These are phyloP conservation scores for Pyracantha coccinea DNA, from an alignment of 331 rosid genomes.

Conservation along the genomic window DNA sequence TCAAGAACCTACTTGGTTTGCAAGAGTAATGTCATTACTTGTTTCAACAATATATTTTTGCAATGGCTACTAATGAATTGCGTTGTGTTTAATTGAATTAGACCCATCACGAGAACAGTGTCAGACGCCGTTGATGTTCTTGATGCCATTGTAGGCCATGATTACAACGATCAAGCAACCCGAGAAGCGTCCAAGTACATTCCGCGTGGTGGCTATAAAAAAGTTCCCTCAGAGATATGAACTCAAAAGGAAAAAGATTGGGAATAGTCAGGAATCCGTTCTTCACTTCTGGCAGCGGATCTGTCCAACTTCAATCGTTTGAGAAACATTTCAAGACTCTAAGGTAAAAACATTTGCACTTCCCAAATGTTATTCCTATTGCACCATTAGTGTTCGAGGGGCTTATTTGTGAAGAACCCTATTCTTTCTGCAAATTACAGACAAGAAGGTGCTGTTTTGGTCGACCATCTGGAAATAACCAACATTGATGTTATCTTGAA, in stretches of 20 bases:
- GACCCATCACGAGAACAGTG: conserved; percentile 31
- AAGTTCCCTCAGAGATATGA: conserved; percentile 11
- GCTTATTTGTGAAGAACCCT: no score
- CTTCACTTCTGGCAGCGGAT: conserved; percentile 3
- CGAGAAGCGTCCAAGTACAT: conserved; percentile 15
- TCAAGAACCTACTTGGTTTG: no score
- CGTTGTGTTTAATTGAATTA: neutral
- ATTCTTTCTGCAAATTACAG: neutral
- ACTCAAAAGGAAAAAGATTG: conserved; percentile 21
- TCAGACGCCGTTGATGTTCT: conserved; percentile 30
- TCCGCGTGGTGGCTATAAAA: conserved; percentile 16
- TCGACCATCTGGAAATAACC: conserved; percentile 17
- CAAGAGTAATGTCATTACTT: neutral
- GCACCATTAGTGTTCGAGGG: no score
- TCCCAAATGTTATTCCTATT: neutral
- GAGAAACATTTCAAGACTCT: conserved; percentile 15
- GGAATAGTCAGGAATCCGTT: conserved; percentile 20
- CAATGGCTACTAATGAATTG: neutral
- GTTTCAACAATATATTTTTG: neutral
- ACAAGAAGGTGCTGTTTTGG: conserved; percentile 15
- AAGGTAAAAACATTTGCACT: neutral
- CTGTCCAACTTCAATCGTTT: neutral
- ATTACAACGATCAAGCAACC: conserved; percentile 26
- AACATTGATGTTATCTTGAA: conserved; percentile 20
- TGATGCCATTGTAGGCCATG: conserved; percentile 30